These are phyloP conservation scores for Posidonia oceanica DNA, from an alignment of 116 monocot genomes.

Conservation along the genomic window DNA sequence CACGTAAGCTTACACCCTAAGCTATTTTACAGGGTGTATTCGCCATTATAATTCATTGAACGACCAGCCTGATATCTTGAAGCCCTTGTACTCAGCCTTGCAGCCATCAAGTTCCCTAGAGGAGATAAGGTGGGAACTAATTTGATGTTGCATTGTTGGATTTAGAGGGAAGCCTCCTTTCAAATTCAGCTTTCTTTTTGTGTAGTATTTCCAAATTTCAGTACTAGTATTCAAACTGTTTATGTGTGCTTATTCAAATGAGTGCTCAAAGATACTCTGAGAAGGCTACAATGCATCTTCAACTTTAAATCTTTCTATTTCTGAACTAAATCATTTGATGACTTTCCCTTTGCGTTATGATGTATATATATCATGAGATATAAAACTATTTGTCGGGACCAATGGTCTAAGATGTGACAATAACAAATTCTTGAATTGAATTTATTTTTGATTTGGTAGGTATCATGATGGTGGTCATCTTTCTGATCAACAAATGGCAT, in stretches of 20 bases:
- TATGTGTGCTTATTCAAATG: no score
- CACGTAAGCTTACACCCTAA: neutral
- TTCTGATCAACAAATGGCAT: conserved; percentile 97
- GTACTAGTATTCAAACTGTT: no score
- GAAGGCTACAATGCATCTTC: no score
- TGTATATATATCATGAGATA: no score
- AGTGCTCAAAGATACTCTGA: no score
- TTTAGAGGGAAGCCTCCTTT: neutral
- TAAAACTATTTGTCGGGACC: no score
- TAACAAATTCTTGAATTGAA: no score
- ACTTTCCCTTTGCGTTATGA: no score
- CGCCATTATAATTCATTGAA: conserved; percentile 88
- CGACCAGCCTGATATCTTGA: conserved; percentile 86
- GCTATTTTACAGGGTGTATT: conserved; percentile 50
- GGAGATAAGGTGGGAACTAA: conserved; percentile 46
- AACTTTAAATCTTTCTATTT: no score
- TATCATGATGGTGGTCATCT: conserved; percentile 82
- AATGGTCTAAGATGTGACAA: no score
- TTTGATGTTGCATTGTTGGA: neutral
- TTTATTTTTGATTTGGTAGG: neutral
- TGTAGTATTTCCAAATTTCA: no score
- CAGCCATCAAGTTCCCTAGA: conserved; percentile 83
- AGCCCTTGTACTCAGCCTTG: conserved; percentile 79
- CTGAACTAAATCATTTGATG: no score
- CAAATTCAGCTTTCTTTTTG: neutral